Conservation (phyloP, 345 rosid species). For the Eucalyptus pauciflora region DNA sequence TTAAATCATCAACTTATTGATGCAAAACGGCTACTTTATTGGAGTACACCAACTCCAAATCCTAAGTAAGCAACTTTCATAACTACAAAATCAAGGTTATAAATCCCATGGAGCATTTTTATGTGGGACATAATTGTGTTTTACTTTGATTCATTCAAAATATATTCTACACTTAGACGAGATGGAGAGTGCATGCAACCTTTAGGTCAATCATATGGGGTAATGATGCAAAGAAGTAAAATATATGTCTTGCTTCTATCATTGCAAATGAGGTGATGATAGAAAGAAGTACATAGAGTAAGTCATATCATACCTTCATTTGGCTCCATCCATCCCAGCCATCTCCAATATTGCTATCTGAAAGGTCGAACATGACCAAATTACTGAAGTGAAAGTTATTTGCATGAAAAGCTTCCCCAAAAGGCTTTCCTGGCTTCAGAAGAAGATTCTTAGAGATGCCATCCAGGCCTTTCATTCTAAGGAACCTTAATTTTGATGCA, state of each 20-base stretch:
- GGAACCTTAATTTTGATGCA: not conserved
- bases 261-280: not conserved
- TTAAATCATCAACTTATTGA: not conserved
- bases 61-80: not conserved
- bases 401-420: not conserved
- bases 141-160: not conserved
- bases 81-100: not conserved
- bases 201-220: not conserved
- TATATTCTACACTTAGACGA: not conserved
- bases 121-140: no score
- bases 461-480: accelerated
- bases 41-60: not conserved
- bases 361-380: not conserved
- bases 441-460: accelerated
- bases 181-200: not conserved
- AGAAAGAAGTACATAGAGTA: not conserved
- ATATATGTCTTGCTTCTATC: not conserved
- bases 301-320: not conserved
- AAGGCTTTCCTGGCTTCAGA: accelerated
- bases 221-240: not conserved
- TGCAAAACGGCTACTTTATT: not conserved
- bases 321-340: not conserved
- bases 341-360: not conserved
- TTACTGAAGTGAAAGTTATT: not conserved
- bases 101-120: not conserved